Evolutionary conservation across 2,329 filamentous ascomycete genomes (phyloP), one percentile per base, ranked within the genome.

Genomic region (Verticillium nubilum): DNA sequence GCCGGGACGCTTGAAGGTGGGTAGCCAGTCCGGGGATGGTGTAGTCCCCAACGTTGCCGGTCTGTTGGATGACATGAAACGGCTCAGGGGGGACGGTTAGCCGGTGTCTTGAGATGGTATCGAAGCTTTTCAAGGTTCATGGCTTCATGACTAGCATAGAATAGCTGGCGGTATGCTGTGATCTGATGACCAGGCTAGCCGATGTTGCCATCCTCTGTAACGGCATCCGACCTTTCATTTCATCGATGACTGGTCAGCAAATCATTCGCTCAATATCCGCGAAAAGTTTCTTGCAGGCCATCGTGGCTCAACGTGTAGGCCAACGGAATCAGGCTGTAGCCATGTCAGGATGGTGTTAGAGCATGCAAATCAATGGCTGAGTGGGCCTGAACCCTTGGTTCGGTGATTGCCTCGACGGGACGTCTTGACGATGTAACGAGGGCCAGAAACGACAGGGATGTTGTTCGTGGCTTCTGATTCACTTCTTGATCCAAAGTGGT

Each of bases 41-140:
- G 42, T 50, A 12, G 9, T 10, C 42, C 58, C 56, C 60, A 58
- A n/a, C 52, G 61, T 62, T 63, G 61, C 58, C 58, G 56, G 60
- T n/a, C 42, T 23, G 42, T 25, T 50, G 42, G 42, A 7, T 50
- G 42, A 23, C 42, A 23, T n/a, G 23, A 7, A 19, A 50, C 42
- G 42, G 10, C 42, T 50, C 42, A 13, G 42, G n/a, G 42, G 42
- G 10, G n/a, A 50, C 19, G 5, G 42, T 12, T 50, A 13, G 25
- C n/a, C 19, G 19, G 42, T 19, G 19, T 19, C 5, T 50, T 5
- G 42, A 23, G 42, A 50, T 23, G 1, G n/a, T 23, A 13, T 23
- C 19, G 7, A 23, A 7, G 19, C 19, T 10, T 23, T 23, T 12
- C n/a, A 50, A 9, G 19, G 42, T 50, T 23, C 2, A 50, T 50